Percentiles rank a stretch among this genome's conserved stretches.
These are phyloP conservation scores for Dendrobium huoshanense DNA, from an alignment of 106 monocot genomes.

Conservation along the genomic window DNA sequence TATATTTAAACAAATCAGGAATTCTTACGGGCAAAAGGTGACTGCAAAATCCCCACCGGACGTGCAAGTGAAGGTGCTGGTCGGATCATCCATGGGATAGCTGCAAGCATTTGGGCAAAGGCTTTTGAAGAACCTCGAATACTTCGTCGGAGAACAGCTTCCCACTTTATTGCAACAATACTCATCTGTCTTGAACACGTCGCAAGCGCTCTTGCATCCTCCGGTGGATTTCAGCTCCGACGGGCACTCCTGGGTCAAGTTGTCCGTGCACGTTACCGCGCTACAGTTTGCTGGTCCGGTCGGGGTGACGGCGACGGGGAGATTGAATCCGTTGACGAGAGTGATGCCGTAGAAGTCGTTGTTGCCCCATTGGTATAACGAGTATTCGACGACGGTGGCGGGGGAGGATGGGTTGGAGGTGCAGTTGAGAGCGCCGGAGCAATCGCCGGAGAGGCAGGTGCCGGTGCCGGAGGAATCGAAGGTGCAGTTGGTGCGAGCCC, in stretches of 20 bases:
- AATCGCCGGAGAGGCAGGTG: slow-evolving; percentile 6
- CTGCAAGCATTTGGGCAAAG: slow-evolving; percentile 25
- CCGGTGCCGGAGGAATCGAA: background rate
- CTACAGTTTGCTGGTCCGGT: slow-evolving; percentile 5
- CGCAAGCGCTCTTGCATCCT: slow-evolving; percentile 40
- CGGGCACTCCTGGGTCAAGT: slow-evolving; percentile 33
- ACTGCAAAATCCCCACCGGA: slow-evolving; percentile 19
- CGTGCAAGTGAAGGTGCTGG: slow-evolving; percentile 24
- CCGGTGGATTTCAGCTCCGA: slow-evolving; percentile 25
- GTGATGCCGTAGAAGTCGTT: slow-evolving; percentile 31
- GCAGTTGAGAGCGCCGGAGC: background rate
- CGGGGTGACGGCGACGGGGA: slow-evolving; percentile 22
- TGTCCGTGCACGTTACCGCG: slow-evolving; percentile 13
- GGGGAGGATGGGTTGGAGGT: background rate
- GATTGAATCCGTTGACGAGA: slow-evolving; percentile 36
- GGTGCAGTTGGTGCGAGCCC: slow-evolving; percentile 7
- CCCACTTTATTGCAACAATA: slow-evolving; percentile 33
- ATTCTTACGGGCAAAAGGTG: slow-evolving; percentile 23
- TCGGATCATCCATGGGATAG: slow-evolving; percentile 26
- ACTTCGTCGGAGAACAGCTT: slow-evolving; percentile 25
- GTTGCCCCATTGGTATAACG: slow-evolving; percentile 1
- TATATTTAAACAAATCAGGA: background rate
- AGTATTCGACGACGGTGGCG: slow-evolving; percentile 1
- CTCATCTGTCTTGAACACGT: slow-evolving; percentile 31
- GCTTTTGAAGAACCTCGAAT: slow-evolving; percentile 31